Evolutionary conservation across 2,329 filamentous ascomycete species (phyloP), one percentile per base, ranked within the genome.

Genomic region (Aureobasidium sp.): DNA sequence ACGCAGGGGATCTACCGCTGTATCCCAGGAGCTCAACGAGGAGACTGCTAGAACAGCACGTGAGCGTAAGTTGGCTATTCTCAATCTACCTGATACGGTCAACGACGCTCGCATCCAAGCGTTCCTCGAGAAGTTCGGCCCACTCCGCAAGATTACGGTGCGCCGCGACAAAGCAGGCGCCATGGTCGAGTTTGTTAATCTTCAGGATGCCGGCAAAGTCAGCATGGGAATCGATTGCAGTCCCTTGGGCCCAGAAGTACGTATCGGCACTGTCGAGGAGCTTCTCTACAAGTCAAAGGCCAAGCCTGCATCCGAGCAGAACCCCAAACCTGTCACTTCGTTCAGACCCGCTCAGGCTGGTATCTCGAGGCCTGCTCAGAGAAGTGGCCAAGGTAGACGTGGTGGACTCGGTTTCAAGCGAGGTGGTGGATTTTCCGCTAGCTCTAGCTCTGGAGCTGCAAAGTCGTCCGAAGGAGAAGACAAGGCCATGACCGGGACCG

Each of bases 51-150:
- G 62, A 37, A 69, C 67, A 1, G 70, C 71, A 23, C 66, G 65
- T 42, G 83, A 85, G 53, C 85, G 90, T 57, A 94, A 89, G 0
- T 80, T 97, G 53, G 87, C 87, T 10, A 77, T 99, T 29, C 83
- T 96, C 74, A 88, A 92, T 64, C 78, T 99, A 1, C 90, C 94
- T 0, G 94, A 97, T 69, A 97, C 92, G 0, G 84, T 97, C 68
- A 96, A 95, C 65, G 90, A 95, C 68, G 84, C 88, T 1, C 89
- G 92, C 31, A 84, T 99, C 59, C 84, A 84, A 46, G 80, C 85
- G 0, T 77, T 95, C 2, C 84, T 88, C 9, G 87, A 90, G 66
- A 81, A 84, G 1, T 80, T 86, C 46, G 91, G 90, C 0, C 73
- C 80, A 1, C 79, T 96, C 25, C 79, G 86, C 64, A 93, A 92